Conservation (phyloP, 495 filamentous ascomycete species). For the Lindgomyces ingoldianus region DNA sequence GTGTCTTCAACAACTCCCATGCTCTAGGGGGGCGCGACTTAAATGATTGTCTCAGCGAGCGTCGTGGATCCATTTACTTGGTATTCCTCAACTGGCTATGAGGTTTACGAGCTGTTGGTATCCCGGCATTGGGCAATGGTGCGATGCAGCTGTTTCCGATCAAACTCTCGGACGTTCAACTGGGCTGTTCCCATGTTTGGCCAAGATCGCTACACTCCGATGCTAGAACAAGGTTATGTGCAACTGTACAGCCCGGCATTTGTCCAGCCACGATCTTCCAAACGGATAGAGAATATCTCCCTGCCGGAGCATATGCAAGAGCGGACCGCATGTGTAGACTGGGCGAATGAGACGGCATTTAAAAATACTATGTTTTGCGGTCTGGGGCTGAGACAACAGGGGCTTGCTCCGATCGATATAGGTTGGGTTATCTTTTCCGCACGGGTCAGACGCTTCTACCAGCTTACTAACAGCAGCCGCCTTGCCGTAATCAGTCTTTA, state of each 20-base stretch:
- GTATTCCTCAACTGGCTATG: no score
- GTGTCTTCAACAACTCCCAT: no score
- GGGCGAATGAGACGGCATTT: neutral
- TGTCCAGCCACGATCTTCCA: neutral
- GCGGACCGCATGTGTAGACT: neutral
- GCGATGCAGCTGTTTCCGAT: no score
- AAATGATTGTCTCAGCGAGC: no score
- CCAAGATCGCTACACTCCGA: neutral
- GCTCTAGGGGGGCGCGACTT: no score
- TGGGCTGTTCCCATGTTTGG: neutral
- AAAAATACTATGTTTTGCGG: neutral
- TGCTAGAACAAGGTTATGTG: neutral
- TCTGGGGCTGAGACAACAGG: slow-evolving; percentile 5
- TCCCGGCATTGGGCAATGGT: no score
- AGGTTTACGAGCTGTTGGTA: no score
- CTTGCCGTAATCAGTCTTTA: neutral
- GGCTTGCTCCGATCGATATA: neutral
- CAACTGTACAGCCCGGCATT: neutral
- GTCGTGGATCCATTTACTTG: no score
- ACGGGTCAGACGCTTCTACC: neutral
- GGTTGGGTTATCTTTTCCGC: neutral
- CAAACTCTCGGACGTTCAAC: neutral
- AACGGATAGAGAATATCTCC: neutral
- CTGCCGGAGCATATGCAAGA: neutral
- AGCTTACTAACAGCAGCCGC: neutral